These are phyloP conservation scores for Fraxinus sp. DNA, from an alignment of 305 asterid species.

Conservation along the genomic window DNA sequence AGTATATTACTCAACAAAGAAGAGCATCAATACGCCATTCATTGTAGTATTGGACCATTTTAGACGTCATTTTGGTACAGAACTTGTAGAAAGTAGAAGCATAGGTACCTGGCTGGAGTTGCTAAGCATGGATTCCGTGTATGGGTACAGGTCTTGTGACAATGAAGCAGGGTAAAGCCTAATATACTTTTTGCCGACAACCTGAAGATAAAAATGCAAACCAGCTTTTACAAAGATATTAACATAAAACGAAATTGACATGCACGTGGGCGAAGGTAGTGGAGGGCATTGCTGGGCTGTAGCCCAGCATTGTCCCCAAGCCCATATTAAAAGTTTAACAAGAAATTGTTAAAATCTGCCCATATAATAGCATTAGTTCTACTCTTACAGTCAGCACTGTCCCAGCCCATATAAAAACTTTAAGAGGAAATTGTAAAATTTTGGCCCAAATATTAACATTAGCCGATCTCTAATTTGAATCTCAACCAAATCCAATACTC, in stretches of 20 bases:
- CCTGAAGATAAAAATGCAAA: conserved; percentile 29
- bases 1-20: not conserved
- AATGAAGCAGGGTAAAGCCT: conserved; percentile 29
- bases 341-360: too few relatives aligned
- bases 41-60: not conserved
- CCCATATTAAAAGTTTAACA: too few relatives aligned
- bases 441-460: too few relatives aligned
- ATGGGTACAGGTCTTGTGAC: conserved; percentile 41
- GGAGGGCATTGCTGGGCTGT: too few relatives aligned
- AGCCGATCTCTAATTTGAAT: too few relatives aligned
- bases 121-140: conserved; percentile 62
- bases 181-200: conserved; percentile 43
- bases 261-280: not conserved
- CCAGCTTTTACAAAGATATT: not conserved
- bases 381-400: too few relatives aligned
- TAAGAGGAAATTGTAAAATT: too few relatives aligned
- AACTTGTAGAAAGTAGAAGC: conserved; percentile 6
- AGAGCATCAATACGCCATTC: not conserved
- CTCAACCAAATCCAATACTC: too few relatives aligned
- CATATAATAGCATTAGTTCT: too few relatives aligned
- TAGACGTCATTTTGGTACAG: not conserved
- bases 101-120: conserved; percentile 84
- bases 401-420: too few relatives aligned
- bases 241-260: not conserved
- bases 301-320: too few relatives aligned